A percentile compares a stretch with the other conserved stretches of the same genome.
Evolutionary conservation across 345 rosid genomes (phyloP).

Genomic region (Carallia brachiata): DNA sequence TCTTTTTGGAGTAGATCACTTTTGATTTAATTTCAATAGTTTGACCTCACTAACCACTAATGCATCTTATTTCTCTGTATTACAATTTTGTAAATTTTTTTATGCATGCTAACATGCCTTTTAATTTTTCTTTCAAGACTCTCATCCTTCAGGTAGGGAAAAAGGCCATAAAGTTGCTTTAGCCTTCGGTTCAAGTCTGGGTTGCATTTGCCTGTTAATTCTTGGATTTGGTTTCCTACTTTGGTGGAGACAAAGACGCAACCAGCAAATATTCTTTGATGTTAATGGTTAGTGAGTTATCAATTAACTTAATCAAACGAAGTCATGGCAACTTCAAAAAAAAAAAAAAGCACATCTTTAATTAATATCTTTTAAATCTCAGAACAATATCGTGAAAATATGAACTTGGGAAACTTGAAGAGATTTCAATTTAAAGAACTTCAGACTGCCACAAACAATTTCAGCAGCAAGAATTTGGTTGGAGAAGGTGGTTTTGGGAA

Average conservation of each 20-base stretch:
- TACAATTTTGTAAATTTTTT: too few species aligned
- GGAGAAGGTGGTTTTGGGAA: slow-evolving; percentile 96
- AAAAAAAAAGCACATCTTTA: not conserved
- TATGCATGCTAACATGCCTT: slow-evolving; percentile 17
- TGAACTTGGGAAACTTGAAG: slow-evolving; percentile 77
- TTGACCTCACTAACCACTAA: too few species aligned
- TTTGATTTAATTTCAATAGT: slow-evolving; percentile 7
- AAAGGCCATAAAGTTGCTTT: slow-evolving; percentile 61
- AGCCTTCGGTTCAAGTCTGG: slow-evolving; percentile 66
- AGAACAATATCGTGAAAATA: slow-evolving; percentile 67
- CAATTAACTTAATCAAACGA: not conserved
- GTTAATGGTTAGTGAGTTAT: slow-evolving; percentile 58
- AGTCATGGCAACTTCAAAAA: not conserved
- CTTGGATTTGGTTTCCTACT: slow-evolving; percentile 62
- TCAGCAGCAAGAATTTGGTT: slow-evolving; percentile 80
- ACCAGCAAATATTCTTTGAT: slow-evolving; percentile 88
- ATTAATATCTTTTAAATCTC: slow-evolving; percentile 9
- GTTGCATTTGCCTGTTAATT: slow-evolving; percentile 60
- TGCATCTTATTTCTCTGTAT: not conserved
- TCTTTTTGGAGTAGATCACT: not conserved
- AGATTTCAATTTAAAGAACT: slow-evolving; percentile 89
- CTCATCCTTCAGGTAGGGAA: slow-evolving; percentile 40
- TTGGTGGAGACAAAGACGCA: slow-evolving; percentile 77
- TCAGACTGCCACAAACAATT: slow-evolving; percentile 75
- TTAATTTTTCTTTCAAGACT: slow-evolving; percentile 34